A percentile compares a stretch with the other conserved stretches of the same genome.
Conservation (phyloP, 768 basidiomycete species). For the Termitomyces sp. region DNA sequence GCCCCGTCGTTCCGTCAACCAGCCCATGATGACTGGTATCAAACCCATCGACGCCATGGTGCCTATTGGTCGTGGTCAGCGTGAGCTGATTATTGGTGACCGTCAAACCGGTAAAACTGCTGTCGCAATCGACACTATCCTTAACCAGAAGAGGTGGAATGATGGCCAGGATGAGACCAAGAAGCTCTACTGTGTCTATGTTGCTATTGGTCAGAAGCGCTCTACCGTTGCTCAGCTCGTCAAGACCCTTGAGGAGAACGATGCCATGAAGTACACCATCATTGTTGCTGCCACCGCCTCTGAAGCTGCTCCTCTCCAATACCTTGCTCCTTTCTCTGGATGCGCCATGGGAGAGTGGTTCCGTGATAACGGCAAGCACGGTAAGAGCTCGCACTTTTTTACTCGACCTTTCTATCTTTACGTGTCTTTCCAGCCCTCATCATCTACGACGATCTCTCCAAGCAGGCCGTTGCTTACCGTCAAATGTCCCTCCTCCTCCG, state of each 20-base stretch:
- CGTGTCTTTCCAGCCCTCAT: conserved; percentile 63
- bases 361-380: conserved; percentile 99
- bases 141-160: conserved; percentile 99
- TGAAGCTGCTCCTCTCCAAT: conserved; percentile 98
- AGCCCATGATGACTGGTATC: conserved; percentile 99
- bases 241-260: conserved; percentile 99
- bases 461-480: conserved; percentile 99
- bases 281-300: conserved; percentile 99
- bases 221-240: conserved; percentile 99
- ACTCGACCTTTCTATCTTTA: conserved; percentile 5
- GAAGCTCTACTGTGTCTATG: conserved; percentile 99
- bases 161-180: conserved; percentile 94
- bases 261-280: conserved; percentile 99
- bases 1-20: conserved; percentile 98
- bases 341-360: conserved; percentile 99
- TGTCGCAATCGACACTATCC: conserved; percentile 99
- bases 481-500: conserved; percentile 99
- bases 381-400: conserved; percentile 30
- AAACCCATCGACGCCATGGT: conserved; percentile 99
- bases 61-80: conserved; percentile 99
- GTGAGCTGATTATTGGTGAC: conserved; percentile 99
- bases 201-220: conserved; percentile 98
- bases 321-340: conserved; percentile 99
- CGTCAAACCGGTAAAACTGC: conserved; percentile 99
- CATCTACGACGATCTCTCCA: conserved; percentile 99